Percentiles rank a stretch among this genome's conserved stretches.
These are phyloP conservation scores for Castanea sativa DNA, from an alignment of 306 rosid species.

Conservation along the genomic window DNA sequence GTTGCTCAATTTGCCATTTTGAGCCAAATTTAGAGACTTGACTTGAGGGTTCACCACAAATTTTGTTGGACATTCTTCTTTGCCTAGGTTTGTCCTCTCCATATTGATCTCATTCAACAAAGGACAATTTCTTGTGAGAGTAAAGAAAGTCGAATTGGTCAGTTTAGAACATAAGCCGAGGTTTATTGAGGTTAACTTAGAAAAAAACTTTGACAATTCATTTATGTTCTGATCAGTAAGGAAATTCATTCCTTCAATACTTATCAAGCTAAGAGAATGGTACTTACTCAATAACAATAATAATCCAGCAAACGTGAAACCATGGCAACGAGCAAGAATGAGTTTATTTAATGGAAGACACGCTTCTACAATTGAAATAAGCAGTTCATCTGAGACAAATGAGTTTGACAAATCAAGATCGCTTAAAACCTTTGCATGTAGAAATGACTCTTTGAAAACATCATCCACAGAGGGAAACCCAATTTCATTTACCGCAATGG, in stretches of 20 bases:
- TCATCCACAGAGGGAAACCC: constrained; percentile 15
- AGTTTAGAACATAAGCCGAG: constrained; percentile 37
- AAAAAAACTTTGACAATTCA: constrained; percentile 40
- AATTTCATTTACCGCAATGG: constrained; percentile 17
- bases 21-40: constrained; percentile 42
- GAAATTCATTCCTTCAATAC: constrained; percentile 34
- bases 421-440: constrained; percentile 26
- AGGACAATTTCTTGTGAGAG: constrained; percentile 46
- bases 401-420: constrained; percentile 36
- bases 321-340: constrained; percentile 26
- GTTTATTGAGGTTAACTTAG: constrained; percentile 36
- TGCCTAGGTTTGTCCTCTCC: constrained; percentile 33
- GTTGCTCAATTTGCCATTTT: constrained; percentile 19
- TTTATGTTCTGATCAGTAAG: constrained; percentile 36
- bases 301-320: constrained; percentile 42
- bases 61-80: constrained; percentile 1
- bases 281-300: constrained; percentile 35
- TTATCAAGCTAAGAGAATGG: constrained; percentile 42
- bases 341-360: constrained; percentile 57
- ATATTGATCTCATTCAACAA: constrained; percentile 40
- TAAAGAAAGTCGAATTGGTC: constrained; percentile 42
- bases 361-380: constrained; percentile 42
- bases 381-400: constrained; percentile 45
- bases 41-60: constrained; percentile 28
- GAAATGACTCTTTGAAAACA: constrained; percentile 31